Evolutionary conservation across 140 eudicot species (phyloP), one percentile per base, ranked within the genome.

Genomic region (Erigeron philadelphicus): DNA sequence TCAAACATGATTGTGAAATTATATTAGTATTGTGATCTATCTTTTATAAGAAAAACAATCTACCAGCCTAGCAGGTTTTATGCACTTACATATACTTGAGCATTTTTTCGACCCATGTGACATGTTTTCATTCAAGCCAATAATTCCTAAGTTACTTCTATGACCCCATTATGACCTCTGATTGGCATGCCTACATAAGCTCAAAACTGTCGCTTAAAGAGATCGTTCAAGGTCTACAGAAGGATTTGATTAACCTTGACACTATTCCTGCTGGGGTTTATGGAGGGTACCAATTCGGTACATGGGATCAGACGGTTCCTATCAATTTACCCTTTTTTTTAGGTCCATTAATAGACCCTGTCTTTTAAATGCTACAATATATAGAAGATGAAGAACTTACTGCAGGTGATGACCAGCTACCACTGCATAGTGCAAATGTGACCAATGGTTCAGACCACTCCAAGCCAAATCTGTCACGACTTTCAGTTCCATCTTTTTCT

Each of bases 351-450:
- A 12, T 49, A 18, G 19, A 50, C 19, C 56, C 17, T 17, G 56
- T 12, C 31, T 8, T 55, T 55, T 5, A 55, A 8, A 18, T 0
- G 25, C 25, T 21, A 4, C 15, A 4, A 60, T 5, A 8, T 38
- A 67, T 48, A 72, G 44, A 18, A n/a, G 15, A 19, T 19, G 43
- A 23, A 31, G 15, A 68, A 81, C 88, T 80, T 80, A 91, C 97
- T 68, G 96, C 95, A 67, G 97, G 96, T 12, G 95, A 91, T 40
- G 95, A 88, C 95, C 96, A 91, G 66, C 95, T 82, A 61, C 97
- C 97, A 60, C 86, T 86, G 77, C 95, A 84, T 54, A 91, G 74
- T 17, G 96, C 97, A 82, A 91, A 88, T 64, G 92, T 81, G 69
- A 91, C 96, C 67, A 83, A 78, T 11, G 97, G 95, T 72, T 91